Evolutionary conservation across 2,329 filamentous ascomycete genomes (phyloP).

Genomic region (Acephala macrosclerotiorum): DNA sequence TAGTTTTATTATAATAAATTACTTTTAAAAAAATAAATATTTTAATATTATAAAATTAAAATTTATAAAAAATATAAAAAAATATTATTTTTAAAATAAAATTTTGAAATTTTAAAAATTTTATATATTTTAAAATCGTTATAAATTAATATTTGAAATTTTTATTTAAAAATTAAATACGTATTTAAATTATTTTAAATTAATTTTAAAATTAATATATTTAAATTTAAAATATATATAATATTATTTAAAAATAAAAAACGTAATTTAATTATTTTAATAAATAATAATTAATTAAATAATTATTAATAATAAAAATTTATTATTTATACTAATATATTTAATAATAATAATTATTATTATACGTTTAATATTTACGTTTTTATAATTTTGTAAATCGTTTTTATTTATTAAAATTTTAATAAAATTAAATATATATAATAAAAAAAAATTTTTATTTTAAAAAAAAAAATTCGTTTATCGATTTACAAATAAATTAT

Average conservation of each 20-base stretch:
- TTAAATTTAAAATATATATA: constrained; percentile 37
- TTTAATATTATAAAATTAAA: no score
- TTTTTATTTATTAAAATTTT: constrained; percentile 44
- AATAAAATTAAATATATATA: constrained; percentile 39
- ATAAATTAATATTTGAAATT: constrained; percentile 44
- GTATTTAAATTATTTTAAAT: constrained; percentile 45
- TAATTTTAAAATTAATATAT: constrained; percentile 45
- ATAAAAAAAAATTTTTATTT: constrained; percentile 41
- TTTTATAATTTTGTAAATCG: constrained; percentile 36
- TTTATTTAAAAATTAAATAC: constrained; percentile 46
- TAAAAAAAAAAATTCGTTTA: no score
- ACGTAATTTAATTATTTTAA: constrained; percentile 39
- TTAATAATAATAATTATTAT: constrained; percentile 26
- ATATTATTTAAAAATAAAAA: constrained; percentile 41
- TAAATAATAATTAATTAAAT: constrained; percentile 40
- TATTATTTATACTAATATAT: constrained; percentile 36
- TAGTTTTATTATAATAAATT: no score
- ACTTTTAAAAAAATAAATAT: no score
- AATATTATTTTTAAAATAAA: no score
- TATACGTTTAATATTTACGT: constrained; percentile 38
- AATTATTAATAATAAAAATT: constrained; percentile 36
- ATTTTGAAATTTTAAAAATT: constrained; percentile 30
- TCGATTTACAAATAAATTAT: no score
- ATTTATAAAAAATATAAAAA: no score
- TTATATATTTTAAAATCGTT: constrained; percentile 47